phyloP scores from a whole-genome alignment of 2,329 filamentous ascomycete species.

The Claviceps sp. region DNA sequence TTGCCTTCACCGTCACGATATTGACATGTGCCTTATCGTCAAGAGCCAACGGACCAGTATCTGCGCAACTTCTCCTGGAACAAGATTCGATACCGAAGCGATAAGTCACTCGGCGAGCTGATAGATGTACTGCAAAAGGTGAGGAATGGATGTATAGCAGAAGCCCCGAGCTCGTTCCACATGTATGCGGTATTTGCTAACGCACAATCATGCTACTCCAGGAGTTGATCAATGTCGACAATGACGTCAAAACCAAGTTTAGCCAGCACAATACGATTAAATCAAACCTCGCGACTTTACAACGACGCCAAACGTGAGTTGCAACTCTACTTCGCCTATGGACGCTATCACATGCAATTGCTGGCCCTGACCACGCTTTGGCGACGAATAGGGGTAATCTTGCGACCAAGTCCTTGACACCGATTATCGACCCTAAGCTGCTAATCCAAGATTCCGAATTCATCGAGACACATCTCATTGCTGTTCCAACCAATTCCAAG shows the following conservation, averaged over 20 bases:
- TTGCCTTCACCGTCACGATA: not conserved
- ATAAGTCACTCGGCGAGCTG: constrained; percentile 78
- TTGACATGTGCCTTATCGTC: constrained; percentile 1
- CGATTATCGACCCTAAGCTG: constrained; percentile 67
- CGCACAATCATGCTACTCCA: constrained; percentile 19
- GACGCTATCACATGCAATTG: not conserved
- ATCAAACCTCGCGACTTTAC: constrained; percentile 64
- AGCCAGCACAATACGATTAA: constrained; percentile 89
- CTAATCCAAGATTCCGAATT: constrained; percentile 89
- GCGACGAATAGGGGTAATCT: constrained; percentile 60
- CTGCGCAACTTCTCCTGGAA: constrained; percentile 87
- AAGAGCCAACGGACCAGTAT: constrained; percentile 94
- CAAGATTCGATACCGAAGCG: constrained; percentile 90
- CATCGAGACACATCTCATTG: constrained; percentile 88
- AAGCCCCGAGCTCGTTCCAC: not conserved
- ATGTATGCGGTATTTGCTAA: not conserved
- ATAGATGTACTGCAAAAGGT: constrained; percentile 84
- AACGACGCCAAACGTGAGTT: constrained; percentile 74
- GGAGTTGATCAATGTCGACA: constrained; percentile 87
- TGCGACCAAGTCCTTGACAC: constrained; percentile 82
- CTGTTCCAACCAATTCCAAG: constrained; percentile 63
- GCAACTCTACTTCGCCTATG: not conserved
- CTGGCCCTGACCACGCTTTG: not conserved
- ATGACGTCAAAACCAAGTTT: constrained; percentile 89
- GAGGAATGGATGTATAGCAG: not conserved